Evolutionary conservation across 305 asterid genomes (phyloP).

Genomic region (Solanum hybrid): DNA sequence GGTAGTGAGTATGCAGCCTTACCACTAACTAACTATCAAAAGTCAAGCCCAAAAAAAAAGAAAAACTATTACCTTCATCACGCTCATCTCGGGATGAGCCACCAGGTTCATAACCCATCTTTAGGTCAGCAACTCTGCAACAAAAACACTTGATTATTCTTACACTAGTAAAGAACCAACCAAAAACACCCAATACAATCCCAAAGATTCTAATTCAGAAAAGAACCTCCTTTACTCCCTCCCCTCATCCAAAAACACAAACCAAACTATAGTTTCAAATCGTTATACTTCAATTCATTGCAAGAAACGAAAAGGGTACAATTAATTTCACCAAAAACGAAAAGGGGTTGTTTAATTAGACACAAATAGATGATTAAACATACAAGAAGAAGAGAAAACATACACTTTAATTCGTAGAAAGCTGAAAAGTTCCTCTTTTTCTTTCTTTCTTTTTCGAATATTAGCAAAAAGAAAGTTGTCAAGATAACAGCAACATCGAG

Average conservation of each 20-base stretch:
- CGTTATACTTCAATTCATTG: neutral
- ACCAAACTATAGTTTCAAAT: neutral
- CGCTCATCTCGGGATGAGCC: slow-evolving; percentile 32
- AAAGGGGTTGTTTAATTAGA: neutral
- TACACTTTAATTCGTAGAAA: neutral
- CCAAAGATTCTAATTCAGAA: neutral
- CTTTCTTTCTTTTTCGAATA: neutral
- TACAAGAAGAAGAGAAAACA: neutral
- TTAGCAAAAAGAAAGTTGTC: neutral
- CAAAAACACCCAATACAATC: neutral
- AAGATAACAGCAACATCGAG: neutral
- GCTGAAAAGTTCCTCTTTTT: neutral
- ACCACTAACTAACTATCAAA: neutral
- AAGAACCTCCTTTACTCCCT: neutral
- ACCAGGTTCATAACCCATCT: slow-evolving; percentile 39
- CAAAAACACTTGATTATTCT: neutral
- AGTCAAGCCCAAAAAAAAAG: neutral
- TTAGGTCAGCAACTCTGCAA: slow-evolving; percentile 7
- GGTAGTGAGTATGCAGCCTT: neutral
- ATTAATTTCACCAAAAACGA: neutral
- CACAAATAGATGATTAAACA: neutral
- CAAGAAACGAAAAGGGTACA: neutral
- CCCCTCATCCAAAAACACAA: neutral
- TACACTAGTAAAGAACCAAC: neutral
- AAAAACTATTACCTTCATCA: slow-evolving; percentile 32